Conservation (phyloP, 2,329 filamentous ascomycete species). For the Pseudogymnoascus sp. region DNA sequence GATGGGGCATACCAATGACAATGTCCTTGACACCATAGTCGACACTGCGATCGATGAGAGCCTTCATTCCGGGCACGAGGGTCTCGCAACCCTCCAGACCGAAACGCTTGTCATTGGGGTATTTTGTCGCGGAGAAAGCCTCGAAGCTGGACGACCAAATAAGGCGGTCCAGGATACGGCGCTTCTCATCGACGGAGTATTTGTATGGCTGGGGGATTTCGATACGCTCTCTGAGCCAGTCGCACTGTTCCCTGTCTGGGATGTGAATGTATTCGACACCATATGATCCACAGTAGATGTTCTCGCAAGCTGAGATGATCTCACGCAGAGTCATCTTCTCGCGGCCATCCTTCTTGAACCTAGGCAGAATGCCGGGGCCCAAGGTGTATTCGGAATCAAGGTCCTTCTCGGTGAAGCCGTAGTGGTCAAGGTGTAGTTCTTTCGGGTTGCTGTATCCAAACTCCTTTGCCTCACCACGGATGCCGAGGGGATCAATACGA, state of each 20-base stretch:
- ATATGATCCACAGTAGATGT: conserved; percentile 94
- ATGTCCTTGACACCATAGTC: conserved; percentile 99
- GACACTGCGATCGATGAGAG: conserved; percentile 93
- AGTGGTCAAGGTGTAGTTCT: conserved; percentile 88
- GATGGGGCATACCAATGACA: conserved; percentile 98
- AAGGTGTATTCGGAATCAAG: conserved; percentile 86
- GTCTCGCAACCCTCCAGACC: conserved; percentile 96
- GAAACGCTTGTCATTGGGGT: conserved; percentile 99
- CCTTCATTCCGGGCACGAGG: conserved; percentile 98
- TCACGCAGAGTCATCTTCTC: conserved; percentile 97
- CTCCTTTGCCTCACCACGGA: conserved; percentile 75
- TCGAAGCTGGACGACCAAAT: conserved; percentile 99
- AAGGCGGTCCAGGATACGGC: conserved; percentile 89
- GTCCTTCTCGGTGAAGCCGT: conserved; percentile 91
- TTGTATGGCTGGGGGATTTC: conserved; percentile 94
- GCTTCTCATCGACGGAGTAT: conserved; percentile 97
- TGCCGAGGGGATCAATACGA: conserved; percentile 91
- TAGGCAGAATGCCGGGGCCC: conserved; percentile 88
- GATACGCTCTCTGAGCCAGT: conserved; percentile 92
- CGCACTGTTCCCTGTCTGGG: conserved; percentile 91
- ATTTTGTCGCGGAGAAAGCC: conserved; percentile 90
- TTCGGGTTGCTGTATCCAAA: conserved; percentile 84
- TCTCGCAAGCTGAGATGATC: conserved; percentile 88
- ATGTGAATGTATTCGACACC: conserved; percentile 99
- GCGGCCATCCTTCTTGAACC: conserved; percentile 80